These are phyloP conservation scores for Andrographis paniculata DNA, from an alignment of 305 asterid genomes.

Conservation along the genomic window DNA sequence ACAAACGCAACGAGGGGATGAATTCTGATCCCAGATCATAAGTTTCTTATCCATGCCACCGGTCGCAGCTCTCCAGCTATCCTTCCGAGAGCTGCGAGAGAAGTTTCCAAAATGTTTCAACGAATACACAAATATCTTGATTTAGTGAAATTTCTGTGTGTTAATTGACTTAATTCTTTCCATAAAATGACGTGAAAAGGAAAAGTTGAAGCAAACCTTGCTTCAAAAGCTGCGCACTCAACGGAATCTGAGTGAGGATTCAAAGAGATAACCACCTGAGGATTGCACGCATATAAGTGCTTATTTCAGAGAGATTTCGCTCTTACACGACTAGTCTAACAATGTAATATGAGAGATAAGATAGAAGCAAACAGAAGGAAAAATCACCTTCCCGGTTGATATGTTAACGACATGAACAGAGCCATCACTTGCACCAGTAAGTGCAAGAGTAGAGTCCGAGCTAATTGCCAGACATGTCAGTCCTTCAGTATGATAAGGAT, in stretches of 20 bases:
- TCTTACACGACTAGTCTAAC: neutral
- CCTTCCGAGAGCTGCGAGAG: slow-evolving; percentile 48
- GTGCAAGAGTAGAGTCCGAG: slow-evolving; percentile 70
- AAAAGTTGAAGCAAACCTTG: slow-evolving; percentile 37
- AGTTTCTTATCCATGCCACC: slow-evolving; percentile 89
- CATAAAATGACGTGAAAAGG: neutral
- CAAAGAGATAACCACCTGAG: slow-evolving; percentile 74
- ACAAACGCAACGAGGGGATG: slow-evolving; percentile 68
- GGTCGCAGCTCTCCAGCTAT: slow-evolving; percentile 63
- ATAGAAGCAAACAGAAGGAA: slow-evolving; percentile 8
- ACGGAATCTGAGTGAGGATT: slow-evolving; percentile 67
- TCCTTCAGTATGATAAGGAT: slow-evolving; percentile 71
- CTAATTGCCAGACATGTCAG: slow-evolving; percentile 68
- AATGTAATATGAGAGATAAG: slow-evolving; percentile 1
- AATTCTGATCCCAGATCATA: slow-evolving; percentile 65
- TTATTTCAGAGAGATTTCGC: slow-evolving; percentile 2
- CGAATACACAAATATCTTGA: too few species aligned
- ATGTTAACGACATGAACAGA: slow-evolving; percentile 66
- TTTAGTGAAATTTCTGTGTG: too few species aligned
- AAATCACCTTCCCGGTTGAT: slow-evolving; percentile 58
- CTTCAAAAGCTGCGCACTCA: slow-evolving; percentile 72
- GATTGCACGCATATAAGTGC: slow-evolving; percentile 10
- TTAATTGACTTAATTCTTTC: neutral
- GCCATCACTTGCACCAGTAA: slow-evolving; percentile 70
- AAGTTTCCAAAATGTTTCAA: slow-evolving; percentile 16